Base-by-base conservation (phyloP, 2,329 filamentous ascomycete species). In the Alternaria alternata region DNA sequence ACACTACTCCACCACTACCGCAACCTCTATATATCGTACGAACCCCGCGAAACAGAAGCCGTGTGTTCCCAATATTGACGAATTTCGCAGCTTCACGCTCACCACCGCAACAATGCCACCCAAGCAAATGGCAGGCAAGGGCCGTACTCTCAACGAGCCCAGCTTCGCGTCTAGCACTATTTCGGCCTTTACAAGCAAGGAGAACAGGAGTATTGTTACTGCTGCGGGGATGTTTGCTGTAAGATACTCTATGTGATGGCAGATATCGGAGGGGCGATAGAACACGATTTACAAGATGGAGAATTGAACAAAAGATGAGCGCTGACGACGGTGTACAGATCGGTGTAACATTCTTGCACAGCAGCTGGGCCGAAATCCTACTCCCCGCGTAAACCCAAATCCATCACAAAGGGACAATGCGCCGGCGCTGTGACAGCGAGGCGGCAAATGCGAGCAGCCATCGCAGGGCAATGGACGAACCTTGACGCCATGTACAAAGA, bases 341-440 rank as follows among this genome's bases (percentile, higher is more conserved):
- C 52, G 82, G 82, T 59, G 82, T 85, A 38, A 79, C 83, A 7
- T 85, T 86, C 69, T 67, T 86, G 44, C 80, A 83, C 70, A 84
- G 82, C 74, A 84, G 81, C 76, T 85, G 82, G 81, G 81, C 79
- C 65, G 83, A 85, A 75, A 75, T 84, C 54, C 71, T 85, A 6
- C 74, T 84, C 9, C 82, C 83, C 48, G 80, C 81, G 76, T 85
- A 78, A 78, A 79, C 44, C 11, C 46, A 16, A 38, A 16, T 11
- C 11, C 14, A 32, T 30, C 34, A 51, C 46, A 11, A 28, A 38
- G 3, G 20, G 39, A 44, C 6, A 47, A 48, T 48, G 34, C 55
- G 26, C 34, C 44, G 1, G 22, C 34, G 34, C 14, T 18, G 42
- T 22, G n/a, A 18, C 24, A 18, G 16, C 8, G 42, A 55, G 42